Conservation (phyloP, 1,284 basidiomycete species). For the Ustilago curta region DNA sequence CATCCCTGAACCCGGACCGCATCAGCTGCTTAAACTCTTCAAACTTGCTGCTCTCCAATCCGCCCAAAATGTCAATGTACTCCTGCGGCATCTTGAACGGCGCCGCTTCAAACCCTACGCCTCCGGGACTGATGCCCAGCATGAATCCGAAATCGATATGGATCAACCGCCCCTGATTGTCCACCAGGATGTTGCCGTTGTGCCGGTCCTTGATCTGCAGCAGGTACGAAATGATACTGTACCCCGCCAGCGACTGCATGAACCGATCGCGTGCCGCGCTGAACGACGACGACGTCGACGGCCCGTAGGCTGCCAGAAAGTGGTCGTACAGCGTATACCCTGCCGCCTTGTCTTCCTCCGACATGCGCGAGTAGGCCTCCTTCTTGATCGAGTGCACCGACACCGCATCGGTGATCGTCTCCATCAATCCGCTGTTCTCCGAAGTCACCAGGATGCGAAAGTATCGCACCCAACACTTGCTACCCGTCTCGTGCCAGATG, state of each 20-base stretch:
- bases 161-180: constrained; percentile 91
- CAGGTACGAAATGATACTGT: constrained; percentile 93
- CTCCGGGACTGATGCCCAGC: constrained; percentile 84
- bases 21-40: constrained; percentile 88
- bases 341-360: constrained; percentile 72
- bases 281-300: constrained; percentile 54
- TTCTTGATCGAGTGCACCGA: constrained; percentile 99
- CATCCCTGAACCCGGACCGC: constrained; percentile 90
- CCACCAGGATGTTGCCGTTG: constrained; percentile 97
- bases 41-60: constrained; percentile 81
- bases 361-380: constrained; percentile 89
- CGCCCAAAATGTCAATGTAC: constrained; percentile 96
- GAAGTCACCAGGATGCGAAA: constrained; percentile 93
- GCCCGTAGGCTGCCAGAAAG: constrained; percentile 63
- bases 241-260: constrained; percentile 88
- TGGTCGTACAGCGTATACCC: constrained; percentile 66
- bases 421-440: constrained; percentile 82
- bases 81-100: constrained; percentile 97
- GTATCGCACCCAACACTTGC: constrained; percentile 65
- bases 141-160: constrained; percentile 99
- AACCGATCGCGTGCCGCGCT: constrained; percentile 80
- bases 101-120: constrained; percentile 97
- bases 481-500: constrained; percentile 84
- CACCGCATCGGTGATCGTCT: constrained; percentile 83
- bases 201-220: constrained; percentile 99